Conservation (phyloP, 768 basidiomycete genomes). For the Hygrophorus russula region DNA sequence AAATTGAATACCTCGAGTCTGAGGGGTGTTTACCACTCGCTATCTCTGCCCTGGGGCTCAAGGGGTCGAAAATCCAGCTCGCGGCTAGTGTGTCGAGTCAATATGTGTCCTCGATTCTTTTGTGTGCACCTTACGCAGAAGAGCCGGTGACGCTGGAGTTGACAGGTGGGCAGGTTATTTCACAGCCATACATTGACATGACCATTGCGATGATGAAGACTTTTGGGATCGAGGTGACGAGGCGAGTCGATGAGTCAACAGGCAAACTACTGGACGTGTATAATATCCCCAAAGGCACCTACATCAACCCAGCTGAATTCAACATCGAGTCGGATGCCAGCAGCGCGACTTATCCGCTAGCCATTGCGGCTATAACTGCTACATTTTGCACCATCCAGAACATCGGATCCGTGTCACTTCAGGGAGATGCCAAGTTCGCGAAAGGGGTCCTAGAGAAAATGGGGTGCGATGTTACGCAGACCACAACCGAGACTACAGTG, state of each 20-base stretch:
- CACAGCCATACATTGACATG: slow-evolving; percentile 99
- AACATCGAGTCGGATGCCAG: slow-evolving; percentile 93
- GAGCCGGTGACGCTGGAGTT: slow-evolving; percentile 83
- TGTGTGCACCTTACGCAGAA: slow-evolving; percentile 89
- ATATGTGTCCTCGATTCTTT: slow-evolving; percentile 94
- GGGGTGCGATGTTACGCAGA: slow-evolving; percentile 90
- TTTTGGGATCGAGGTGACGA: slow-evolving; percentile 72
- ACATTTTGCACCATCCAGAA: slow-evolving; percentile 88
- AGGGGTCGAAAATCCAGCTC: slow-evolving; percentile 73
- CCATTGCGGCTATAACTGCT: slow-evolving; percentile 96
- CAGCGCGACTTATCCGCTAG: slow-evolving; percentile 93
- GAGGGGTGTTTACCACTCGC: slow-evolving; percentile 82
- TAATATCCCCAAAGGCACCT: slow-evolving; percentile 71
- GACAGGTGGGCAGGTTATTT: slow-evolving; percentile 91
- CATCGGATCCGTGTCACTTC: slow-evolving; percentile 83
- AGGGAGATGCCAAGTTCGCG: slow-evolving; percentile 97
- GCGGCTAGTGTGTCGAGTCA: slow-evolving; percentile 94
- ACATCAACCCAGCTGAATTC: slow-evolving; percentile 71
- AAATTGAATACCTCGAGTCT: slow-evolving; percentile 68
- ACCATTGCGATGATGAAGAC: slow-evolving; percentile 95
- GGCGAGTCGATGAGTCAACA: slow-evolving; percentile 46
- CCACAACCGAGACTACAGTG: slow-evolving; percentile 81
- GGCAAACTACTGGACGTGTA: slow-evolving; percentile 71
- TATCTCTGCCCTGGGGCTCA: slow-evolving; percentile 74
- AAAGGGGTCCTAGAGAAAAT: slow-evolving; percentile 87